Evolutionary conservation across 2,329 filamentous ascomycete species (phyloP), one percentile per base, ranked within the genome.

Genomic region (Fonsecaea multimorphosa): DNA sequence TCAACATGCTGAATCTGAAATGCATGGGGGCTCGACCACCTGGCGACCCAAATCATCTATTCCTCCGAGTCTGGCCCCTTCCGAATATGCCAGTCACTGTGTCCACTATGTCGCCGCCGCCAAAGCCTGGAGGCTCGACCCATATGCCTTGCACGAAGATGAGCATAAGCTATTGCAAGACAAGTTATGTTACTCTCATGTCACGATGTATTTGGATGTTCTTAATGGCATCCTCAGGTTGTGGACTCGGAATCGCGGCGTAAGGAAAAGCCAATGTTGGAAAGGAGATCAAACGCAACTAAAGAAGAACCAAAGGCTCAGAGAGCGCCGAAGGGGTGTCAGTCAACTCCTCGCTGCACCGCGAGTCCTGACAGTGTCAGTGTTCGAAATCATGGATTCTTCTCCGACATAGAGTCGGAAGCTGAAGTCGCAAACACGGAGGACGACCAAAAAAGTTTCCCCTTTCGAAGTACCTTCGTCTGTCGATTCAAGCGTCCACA

Each of bases 171-270:
- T 97, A 66, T 81, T 99, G 46, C 87, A 91, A 68, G 85, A 91
- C 68, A 89, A 96, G 73, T 87, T 99, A 72, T 96, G 90, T 74
- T 89, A 92, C 73, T 85, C 89, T 34, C 95, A 99, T 78, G 92
- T 97, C 71, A 97, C 94, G 2, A 91, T 92, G 12, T 99, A 99
- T 78, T 83, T 99, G 61, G 98, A 98, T 76, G 95, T 99, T 68
- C 87, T 96, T 72, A 99, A 99, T 77, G 91, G 92, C 16, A 97
- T 99, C 65, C 81, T 99, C 60, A 86, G 95, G 62, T 80, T 98
- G 46, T 99, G 95, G 95, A 85, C 91, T 38, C 87, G 89, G 71
- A 96, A 96, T 74, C 92, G 95, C 7, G 87, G 93, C 75, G 87
- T 93, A 49, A 87, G 88, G n/a, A n/a, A n/a, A n/a, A n/a, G n/a